These are phyloP conservation scores for Tilletia walkeri DNA, from an alignment of 1,284 basidiomycete species.

Conservation along the genomic window DNA sequence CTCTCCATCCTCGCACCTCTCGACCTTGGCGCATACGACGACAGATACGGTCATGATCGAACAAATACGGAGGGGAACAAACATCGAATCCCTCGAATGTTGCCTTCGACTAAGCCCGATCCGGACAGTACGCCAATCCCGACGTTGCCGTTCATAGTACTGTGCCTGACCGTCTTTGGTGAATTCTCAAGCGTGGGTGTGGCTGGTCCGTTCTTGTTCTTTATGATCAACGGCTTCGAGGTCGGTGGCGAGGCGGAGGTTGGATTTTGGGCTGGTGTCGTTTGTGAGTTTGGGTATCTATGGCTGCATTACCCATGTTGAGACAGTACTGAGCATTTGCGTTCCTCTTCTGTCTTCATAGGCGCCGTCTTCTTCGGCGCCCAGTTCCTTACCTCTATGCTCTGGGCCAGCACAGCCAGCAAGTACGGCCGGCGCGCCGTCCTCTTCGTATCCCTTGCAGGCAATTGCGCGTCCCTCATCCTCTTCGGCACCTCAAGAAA, in stretches of 20 bases:
- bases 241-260: constrained; percentile 51
- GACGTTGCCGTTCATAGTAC: constrained; percentile 48
- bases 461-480: constrained; percentile 73
- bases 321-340: too few species aligned
- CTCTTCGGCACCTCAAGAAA: constrained; percentile 79
- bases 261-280: constrained; percentile 54
- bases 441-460: constrained; percentile 77
- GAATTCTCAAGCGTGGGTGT: constrained; percentile 59
- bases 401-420: constrained; percentile 89
- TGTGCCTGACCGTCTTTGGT: constrained; percentile 52
- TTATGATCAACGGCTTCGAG: constrained; percentile 51
- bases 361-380: constrained; percentile 57
- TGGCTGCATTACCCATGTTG: too few species aligned
- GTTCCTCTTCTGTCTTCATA: constrained; percentile 14
- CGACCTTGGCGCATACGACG: not conserved
- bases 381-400: constrained; percentile 77
- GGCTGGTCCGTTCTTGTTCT: constrained; percentile 54
- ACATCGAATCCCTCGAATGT: constrained; percentile 19
- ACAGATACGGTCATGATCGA: not conserved
- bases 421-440: constrained; percentile 84
- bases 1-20: constrained; percentile 24
- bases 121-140: constrained; percentile 46
- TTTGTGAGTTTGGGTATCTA: constrained; percentile 14
- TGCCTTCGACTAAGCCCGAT: constrained; percentile 30
- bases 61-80: not conserved